Evolutionary conservation across 192 early-diverging fungal species (phyloP).

Genomic region (Coemansia sp.): DNA sequence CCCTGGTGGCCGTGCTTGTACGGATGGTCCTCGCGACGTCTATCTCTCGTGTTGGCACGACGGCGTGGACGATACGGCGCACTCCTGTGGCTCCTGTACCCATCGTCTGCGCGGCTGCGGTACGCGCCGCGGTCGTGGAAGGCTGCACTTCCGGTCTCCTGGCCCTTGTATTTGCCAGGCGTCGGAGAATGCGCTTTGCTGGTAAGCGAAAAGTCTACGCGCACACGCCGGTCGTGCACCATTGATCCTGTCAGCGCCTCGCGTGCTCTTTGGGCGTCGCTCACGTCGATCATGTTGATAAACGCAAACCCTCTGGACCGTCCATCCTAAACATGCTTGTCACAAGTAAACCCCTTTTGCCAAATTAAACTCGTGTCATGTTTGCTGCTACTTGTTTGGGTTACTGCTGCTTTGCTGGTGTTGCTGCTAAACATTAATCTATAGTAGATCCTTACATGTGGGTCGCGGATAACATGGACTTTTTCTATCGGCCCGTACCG

Average conservation of each 20-base stretch:
- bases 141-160: conserved; percentile 18
- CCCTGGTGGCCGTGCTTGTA: conserved; percentile 12
- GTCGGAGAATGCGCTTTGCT: conserved; percentile 27
- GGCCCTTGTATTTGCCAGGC: conserved; percentile 39
- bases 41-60: conserved; percentile 39
- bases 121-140: not conserved
- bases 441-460: conserved; percentile 35
- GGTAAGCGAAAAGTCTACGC: conserved; percentile 50
- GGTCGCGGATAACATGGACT: conserved; percentile 47
- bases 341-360: not conserved
- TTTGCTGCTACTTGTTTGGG: not conserved
- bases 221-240: conserved; percentile 43
- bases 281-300: conserved; percentile 38
- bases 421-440: not conserved
- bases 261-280: conserved; percentile 36
- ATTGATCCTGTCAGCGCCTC: conserved; percentile 21
- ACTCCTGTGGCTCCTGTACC: conserved; percentile 2
- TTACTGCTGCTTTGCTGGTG: conserved; percentile 14
- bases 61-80: conserved; percentile 26
- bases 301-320: conserved; percentile 50
- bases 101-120: not conserved
- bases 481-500: conserved; percentile 36
- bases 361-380: conserved; percentile 1
- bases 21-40: conserved; percentile 36
- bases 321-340: conserved; percentile 29